A percentile compares a stretch with the other conserved stretches of the same genome.
Evolutionary conservation across 2,329 filamentous ascomycete genomes (phyloP).

Genomic region (Fusarium odoratissimum): DNA sequence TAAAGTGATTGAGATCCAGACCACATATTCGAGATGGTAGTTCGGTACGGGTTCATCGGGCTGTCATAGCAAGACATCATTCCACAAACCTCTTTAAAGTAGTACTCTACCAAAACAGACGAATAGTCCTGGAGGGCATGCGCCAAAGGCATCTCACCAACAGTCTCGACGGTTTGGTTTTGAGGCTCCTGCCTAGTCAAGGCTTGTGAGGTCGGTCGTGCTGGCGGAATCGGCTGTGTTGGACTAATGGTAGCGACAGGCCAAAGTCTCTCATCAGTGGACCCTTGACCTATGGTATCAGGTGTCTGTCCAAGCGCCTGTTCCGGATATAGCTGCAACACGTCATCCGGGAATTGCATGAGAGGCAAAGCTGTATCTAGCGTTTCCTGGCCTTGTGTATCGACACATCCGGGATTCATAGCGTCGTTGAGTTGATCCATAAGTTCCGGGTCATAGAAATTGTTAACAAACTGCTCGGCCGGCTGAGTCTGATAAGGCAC

Average conservation of each 20-base stretch:
- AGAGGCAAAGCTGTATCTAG: conserved; percentile 25
- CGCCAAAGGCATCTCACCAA: conserved; percentile 24
- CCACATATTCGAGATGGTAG: conserved; percentile 67
- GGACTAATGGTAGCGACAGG: not conserved
- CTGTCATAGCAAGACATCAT: conserved; percentile 75
- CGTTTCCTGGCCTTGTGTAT: not conserved
- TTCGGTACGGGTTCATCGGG: conserved; percentile 69
- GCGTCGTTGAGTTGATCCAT: conserved; percentile 26
- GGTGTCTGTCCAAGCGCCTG: conserved; percentile 13
- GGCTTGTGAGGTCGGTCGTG: not conserved
- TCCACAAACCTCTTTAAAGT: conserved; percentile 71
- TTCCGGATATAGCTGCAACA: conserved; percentile 18
- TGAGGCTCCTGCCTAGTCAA: not conserved
- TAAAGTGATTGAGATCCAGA: conserved; percentile 68
- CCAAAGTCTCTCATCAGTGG: conserved; percentile 29
- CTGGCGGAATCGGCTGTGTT: not conserved
- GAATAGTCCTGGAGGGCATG: conserved; percentile 53
- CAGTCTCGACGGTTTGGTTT: not conserved
- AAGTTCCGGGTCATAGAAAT: conserved; percentile 22
- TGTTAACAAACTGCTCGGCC: conserved; percentile 8
- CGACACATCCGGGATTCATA: conserved; percentile 10
- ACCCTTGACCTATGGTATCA: conserved; percentile 15
- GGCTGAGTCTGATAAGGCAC: conserved; percentile 13
- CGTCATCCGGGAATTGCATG: conserved; percentile 25
- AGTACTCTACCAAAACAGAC: conserved; percentile 70